These are phyloP conservation scores for Penicillium olsonii DNA, from an alignment of 2,329 filamentous ascomycete genomes.

Conservation along the genomic window DNA sequence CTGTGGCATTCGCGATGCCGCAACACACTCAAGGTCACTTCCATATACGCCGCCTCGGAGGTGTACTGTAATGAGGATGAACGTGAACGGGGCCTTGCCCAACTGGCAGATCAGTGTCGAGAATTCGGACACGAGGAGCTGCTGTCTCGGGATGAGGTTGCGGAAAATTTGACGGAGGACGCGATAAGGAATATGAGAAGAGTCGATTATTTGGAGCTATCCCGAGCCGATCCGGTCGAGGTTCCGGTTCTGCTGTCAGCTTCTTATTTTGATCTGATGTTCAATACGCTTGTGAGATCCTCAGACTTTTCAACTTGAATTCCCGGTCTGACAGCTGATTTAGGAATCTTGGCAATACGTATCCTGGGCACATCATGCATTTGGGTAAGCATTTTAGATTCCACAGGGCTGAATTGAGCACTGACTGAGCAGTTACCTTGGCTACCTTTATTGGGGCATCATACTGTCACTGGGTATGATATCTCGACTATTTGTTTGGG, in stretches of 20 bases:
- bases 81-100: slow-evolving; percentile 24
- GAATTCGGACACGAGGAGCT: slow-evolving; percentile 28
- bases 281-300: slow-evolving; percentile 35
- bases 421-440: slow-evolving; percentile 20
- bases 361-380: slow-evolving; percentile 38
- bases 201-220: slow-evolving; percentile 34
- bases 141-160: slow-evolving; percentile 30
- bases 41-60: slow-evolving; percentile 39
- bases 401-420: neutral
- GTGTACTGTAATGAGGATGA: slow-evolving; percentile 33
- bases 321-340: neutral
- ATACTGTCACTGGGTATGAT: slow-evolving; percentile 39
- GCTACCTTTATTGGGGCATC: slow-evolving; percentile 44
- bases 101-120: slow-evolving; percentile 23
- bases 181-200: slow-evolving; percentile 35
- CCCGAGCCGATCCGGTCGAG: slow-evolving; percentile 18
- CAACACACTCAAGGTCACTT: slow-evolving; percentile 35
- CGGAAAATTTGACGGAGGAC: slow-evolving; percentile 35
- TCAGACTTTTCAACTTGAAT: neutral
- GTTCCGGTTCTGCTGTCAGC: slow-evolving; percentile 35
- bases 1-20: slow-evolving; percentile 32
- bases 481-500: slow-evolving; percentile 28
- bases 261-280: slow-evolving; percentile 31
- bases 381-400: slow-evolving; percentile 32
- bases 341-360: slow-evolving; percentile 36